Percentiles rank a stretch among this genome's conserved stretches.
Evolutionary conservation across 352 stramenopile genomes (phyloP).

Genomic region (Pythium scleroteichum): DNA sequence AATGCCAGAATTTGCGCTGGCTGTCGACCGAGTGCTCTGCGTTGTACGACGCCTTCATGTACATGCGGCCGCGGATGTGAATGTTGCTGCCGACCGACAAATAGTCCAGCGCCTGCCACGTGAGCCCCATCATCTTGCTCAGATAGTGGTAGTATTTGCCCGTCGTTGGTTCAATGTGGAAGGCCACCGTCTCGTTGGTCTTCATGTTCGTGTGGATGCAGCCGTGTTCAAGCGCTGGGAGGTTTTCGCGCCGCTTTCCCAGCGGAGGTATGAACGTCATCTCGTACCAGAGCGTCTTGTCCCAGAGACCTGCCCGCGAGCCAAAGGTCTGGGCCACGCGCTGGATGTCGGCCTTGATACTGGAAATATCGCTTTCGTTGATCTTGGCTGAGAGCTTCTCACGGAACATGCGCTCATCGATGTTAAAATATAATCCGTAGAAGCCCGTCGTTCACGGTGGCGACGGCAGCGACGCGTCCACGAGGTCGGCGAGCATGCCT

Average conservation of each 20-base stretch:
- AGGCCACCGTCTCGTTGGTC: slow-evolving; percentile 5
- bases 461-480: slow-evolving; percentile 14
- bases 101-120: slow-evolving; percentile 30
- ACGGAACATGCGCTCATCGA: slow-evolving; percentile 22
- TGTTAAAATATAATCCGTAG: slow-evolving; percentile 20
- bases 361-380: slow-evolving; percentile 6
- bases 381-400: slow-evolving; percentile 6
- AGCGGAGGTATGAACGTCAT: neutral
- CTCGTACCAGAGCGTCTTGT: slow-evolving; percentile 27
- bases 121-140: slow-evolving; percentile 21
- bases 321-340: slow-evolving; percentile 19
- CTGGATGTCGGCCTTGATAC: slow-evolving; percentile 5
- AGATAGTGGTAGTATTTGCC: slow-evolving; percentile 28
- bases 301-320: slow-evolving; percentile 18
- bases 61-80: slow-evolving; percentile 16
- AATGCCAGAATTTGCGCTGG: slow-evolving; percentile 2
- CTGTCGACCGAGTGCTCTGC: slow-evolving; percentile 5
- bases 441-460: slow-evolving; percentile 8
- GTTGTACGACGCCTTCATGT: slow-evolving; percentile 21
- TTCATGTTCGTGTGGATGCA: slow-evolving; percentile 24
- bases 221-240: slow-evolving; percentile 22
- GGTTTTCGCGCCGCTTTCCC: too few relatives aligned
- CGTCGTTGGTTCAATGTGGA: slow-evolving; percentile 11
- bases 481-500: slow-evolving; percentile 20
- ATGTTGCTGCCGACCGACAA: slow-evolving; percentile 20